Evolutionary conservation across 441 rosid species (phyloP), one percentile per base, ranked within the genome.

Genomic region (Syzygium syzygioides): DNA sequence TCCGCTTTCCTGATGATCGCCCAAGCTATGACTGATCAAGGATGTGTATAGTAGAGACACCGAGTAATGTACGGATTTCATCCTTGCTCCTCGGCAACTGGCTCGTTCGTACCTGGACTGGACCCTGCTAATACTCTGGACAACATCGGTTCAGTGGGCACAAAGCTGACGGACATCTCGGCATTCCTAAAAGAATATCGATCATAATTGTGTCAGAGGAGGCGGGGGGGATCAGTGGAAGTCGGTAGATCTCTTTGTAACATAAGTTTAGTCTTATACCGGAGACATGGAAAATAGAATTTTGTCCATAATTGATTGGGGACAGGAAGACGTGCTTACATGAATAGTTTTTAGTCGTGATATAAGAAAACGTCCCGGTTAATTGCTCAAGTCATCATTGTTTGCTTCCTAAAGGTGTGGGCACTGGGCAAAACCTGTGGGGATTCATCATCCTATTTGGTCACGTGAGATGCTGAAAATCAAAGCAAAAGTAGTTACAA

Each of bases 11-110:
- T 98, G 89, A 95, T 95, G 53, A 95, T 98, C 66, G 98, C 99
- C 90, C 99, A 96, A 94, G 99, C 99, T 57, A 98, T 97, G 99
- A 94, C 96, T 3, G 99, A 96, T 89, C 99, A 97, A 96, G 99
- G 99, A 91, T 96, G 99, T 92, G 97, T 96, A 88, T 96, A 94
- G 92, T 85, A 79, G 50, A 86, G 28, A 45, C 45, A 80, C 48
- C 48, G 55, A 55, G 15, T 85, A 76, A 55, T 41, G 55, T 86
- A 83, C 9, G 87, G 84, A 13, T n/a, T 45, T 79, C 54, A 79
- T 79, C 84, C 64, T 30, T 62, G 57, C 86, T 34, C 50, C 37
- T 23, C 59, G 14, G 83, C 86, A 57, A 26, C 30, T 88, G 28
- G 28, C 53, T 57, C 37, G 53, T 86, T 59, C 0, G 48, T 56